phyloP scores from a whole-genome alignment of 2,329 filamentous ascomycete species.

The Fusarium sp. region DNA sequence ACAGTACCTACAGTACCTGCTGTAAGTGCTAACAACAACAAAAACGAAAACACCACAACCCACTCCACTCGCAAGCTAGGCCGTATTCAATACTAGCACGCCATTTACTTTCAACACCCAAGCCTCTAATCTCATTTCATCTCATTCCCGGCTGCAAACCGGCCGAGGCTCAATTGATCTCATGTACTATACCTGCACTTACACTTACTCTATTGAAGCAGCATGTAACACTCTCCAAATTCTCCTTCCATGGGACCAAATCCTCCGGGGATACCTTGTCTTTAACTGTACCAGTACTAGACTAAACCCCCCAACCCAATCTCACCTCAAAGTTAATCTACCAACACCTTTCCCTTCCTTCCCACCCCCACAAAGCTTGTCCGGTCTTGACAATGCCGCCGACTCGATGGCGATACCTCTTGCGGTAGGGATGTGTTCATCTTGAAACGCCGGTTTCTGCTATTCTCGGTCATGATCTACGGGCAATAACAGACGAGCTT shows the following conservation, averaged over 20 bases:
- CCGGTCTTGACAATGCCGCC: conserved; percentile 52
- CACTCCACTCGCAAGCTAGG: conserved; percentile 8
- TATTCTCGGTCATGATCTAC: conserved; percentile 45
- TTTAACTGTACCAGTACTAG: not conserved
- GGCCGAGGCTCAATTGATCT: conserved; percentile 19
- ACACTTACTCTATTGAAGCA: not conserved
- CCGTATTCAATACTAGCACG: not conserved
- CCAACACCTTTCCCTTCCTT: conserved; percentile 27
- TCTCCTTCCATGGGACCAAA: conserved; percentile 11
- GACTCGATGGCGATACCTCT: conserved; percentile 40
- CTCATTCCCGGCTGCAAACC: conserved; percentile 5
- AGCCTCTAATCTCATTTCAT: conserved; percentile 4
- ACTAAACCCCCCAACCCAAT: conserved; percentile 28
- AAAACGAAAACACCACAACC: not conserved
- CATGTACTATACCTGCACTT: not conserved
- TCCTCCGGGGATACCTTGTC: conserved; percentile 12
- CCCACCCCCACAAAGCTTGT: conserved; percentile 54
- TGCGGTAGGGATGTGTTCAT: conserved; percentile 48
- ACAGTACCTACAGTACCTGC: not conserved
- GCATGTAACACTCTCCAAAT: not conserved
- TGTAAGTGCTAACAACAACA: not conserved
- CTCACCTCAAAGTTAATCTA: conserved; percentile 31
- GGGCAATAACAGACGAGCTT: conserved; percentile 16
- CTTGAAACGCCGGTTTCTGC: conserved; percentile 53
- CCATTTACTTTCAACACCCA: not conserved